A percentile compares a stretch with the other conserved stretches of the same genome.
phyloP scores from a whole-genome alignment of 208 protist genomes.

The Entamoeba invadens region DNA sequence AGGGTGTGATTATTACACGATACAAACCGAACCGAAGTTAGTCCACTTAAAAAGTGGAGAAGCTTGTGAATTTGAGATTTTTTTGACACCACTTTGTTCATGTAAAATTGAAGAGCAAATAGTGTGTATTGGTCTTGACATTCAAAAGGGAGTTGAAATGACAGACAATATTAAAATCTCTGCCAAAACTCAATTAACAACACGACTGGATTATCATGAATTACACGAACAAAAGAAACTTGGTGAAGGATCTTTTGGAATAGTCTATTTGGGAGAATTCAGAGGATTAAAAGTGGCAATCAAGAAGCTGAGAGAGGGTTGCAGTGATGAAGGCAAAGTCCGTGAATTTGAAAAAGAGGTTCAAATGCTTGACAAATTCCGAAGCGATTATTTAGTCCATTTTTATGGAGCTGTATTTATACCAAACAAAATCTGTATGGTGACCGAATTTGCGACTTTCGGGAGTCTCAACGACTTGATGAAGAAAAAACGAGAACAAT shows the following conservation, averaged over 20 bases:
- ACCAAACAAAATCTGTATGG: no score
- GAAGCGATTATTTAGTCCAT: conserved; percentile 41
- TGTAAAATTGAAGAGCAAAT: neutral
- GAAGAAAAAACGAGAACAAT: no score
- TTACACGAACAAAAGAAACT: no score
- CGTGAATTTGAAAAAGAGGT: conserved; percentile 36
- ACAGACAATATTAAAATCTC: neutral
- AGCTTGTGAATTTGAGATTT: neutral
- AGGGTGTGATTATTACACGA: neutral
- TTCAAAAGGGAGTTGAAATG: neutral
- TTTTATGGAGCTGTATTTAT: no score
- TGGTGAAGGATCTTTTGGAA: no score
- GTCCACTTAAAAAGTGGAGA: neutral
- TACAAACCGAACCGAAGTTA: neutral
- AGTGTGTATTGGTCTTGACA: neutral
- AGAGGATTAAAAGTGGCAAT: conserved; percentile 29
- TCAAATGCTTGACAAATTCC: conserved; percentile 18
- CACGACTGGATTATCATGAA: no score
- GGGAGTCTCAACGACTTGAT: conserved; percentile 15
- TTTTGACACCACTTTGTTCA: neutral
- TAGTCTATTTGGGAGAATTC: conserved; percentile 9
- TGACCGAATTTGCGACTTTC: conserved; percentile 39
- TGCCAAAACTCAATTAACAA: neutral
- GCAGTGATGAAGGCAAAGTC: neutral
- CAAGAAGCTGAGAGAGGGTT: conserved; percentile 8